phyloP scores from a whole-genome alignment of 805 yeast genomes.

The Starmera quercuum region DNA sequence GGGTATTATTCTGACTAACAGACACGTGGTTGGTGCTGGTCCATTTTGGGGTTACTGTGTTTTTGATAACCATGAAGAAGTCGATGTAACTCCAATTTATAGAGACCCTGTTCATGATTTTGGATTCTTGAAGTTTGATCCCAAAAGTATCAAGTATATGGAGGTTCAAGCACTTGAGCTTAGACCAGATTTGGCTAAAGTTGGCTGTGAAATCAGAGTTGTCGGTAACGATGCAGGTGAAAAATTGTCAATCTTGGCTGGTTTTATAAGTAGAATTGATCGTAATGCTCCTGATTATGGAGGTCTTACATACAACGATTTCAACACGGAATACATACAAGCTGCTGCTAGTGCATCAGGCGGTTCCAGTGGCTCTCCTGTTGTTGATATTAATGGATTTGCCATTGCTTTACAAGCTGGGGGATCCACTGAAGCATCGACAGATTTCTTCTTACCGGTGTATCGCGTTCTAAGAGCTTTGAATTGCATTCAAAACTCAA shows the following conservation, averaged over 20 bases:
- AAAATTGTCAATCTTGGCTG: conserved; percentile 79
- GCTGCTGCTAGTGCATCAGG: conserved; percentile 97
- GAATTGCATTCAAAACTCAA: conserved; percentile 51
- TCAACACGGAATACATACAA: conserved; percentile 89
- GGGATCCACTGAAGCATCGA: conserved; percentile 84
- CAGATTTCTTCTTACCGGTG: conserved; percentile 86
- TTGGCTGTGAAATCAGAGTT: conserved; percentile 91
- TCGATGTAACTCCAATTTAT: conserved; percentile 75
- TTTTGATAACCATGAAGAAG: conserved; percentile 92
- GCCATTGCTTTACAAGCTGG: conserved; percentile 95
- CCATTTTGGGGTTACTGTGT: conserved; percentile 89
- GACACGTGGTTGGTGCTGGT: conserved; percentile 95
- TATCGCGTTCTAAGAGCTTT: conserved; percentile 79
- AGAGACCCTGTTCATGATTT: conserved; percentile 95
- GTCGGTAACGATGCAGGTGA: conserved; percentile 98
- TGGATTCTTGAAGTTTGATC: conserved; percentile 79
- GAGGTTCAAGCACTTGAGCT: conserved; percentile 55
- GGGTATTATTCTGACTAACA: conserved; percentile 83
- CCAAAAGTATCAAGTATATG: conserved; percentile 66
- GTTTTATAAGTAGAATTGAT: conserved; percentile 71
- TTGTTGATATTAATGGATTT: conserved; percentile 79
- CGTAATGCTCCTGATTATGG: conserved; percentile 96
- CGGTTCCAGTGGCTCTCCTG: conserved; percentile 94
- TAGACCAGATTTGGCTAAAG: conserved; percentile 75
- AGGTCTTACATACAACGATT: conserved; percentile 78